Evolutionary conservation across 2,329 filamentous ascomycete genomes (phyloP), one percentile per base, ranked within the genome.

Genomic region (Cercospora sp.): DNA sequence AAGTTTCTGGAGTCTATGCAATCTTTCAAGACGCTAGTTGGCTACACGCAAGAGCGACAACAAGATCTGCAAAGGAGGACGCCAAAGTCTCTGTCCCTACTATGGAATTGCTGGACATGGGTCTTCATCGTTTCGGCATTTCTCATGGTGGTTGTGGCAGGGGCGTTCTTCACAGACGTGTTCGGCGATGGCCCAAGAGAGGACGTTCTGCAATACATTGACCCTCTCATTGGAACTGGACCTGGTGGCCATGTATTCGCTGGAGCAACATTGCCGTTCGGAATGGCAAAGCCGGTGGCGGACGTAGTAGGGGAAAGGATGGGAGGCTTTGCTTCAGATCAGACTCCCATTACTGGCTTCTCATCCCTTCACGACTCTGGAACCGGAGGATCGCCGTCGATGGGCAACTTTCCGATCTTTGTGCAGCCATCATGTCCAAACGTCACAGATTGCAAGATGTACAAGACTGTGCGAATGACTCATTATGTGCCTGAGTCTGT

Each of bases 391-490:
- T 60, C 76, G 81, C 87, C 90, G 0, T 91, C 88, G 2, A 79
- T 92, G 26, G 90, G 90, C 13, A 91, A 91, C 74, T 92, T 92
- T 63, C 88, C 90, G 0, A 81, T 92, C 1, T 92, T 92, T 69
- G 83, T 89, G 0, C 89, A 91, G 68, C 80, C 85, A 3, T 81
- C 82, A 33, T 92, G 90, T 70, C 82, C 84, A 0, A 83, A 80
- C 13, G 85, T 90, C 67, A 69, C 65, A 13, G 71, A 59, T 13
- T 72, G 71, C 40, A 33, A 66, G 12, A 60, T 92, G 63, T 82
- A 90, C 71, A 81, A 81, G 78, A 80, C 53, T 88, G 83, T 71
- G 78, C 82, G 18, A 83, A 84, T 30, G 75, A 77, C 20, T 75
- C 81, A 30, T 80, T 88, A 70, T 80, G 82, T 59, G 80, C 82